Evolutionary conservation across 2,329 filamentous ascomycete genomes (phyloP).

Genomic region (Alternaria postmessia): DNA sequence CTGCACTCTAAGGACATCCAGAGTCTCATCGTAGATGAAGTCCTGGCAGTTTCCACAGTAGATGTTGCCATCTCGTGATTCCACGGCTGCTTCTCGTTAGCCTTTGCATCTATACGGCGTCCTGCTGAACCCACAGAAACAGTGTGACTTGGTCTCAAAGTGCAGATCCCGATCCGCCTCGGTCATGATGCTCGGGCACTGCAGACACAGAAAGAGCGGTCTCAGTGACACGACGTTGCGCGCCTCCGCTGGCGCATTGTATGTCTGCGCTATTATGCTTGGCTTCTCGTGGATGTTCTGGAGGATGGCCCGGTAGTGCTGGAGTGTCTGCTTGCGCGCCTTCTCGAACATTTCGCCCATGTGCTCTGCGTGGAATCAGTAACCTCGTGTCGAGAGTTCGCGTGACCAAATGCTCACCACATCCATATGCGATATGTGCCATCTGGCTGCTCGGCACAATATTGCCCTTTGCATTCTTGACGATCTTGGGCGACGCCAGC

Average conservation of each 20-base stretch:
- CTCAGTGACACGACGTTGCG: slow-evolving; percentile 62
- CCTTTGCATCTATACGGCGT: not conserved
- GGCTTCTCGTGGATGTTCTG: slow-evolving; percentile 74
- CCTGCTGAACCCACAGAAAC: slow-evolving; percentile 68
- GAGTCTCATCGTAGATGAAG: slow-evolving; percentile 81
- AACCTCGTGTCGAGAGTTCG: not conserved
- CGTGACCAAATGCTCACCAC: slow-evolving; percentile 42
- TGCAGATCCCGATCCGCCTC: slow-evolving; percentile 73
- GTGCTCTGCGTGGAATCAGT: slow-evolving; percentile 66
- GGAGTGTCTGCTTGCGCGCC: slow-evolving; percentile 72
- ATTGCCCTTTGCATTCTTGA: slow-evolving; percentile 54
- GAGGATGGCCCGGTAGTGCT: slow-evolving; percentile 76
- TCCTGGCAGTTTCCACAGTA: slow-evolving; percentile 86
- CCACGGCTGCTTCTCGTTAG: slow-evolving; percentile 68
- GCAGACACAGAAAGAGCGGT: slow-evolving; percentile 67
- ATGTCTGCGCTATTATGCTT: slow-evolving; percentile 71
- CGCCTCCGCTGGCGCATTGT: slow-evolving; percentile 61
- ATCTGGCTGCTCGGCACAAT: slow-evolving; percentile 51
- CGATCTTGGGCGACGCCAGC: slow-evolving; percentile 55
- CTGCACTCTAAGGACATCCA: slow-evolving; percentile 76
- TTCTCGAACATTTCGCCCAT: slow-evolving; percentile 73
- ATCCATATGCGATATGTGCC: slow-evolving; percentile 54
- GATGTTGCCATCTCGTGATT: slow-evolving; percentile 76
- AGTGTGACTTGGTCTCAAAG: slow-evolving; percentile 72
- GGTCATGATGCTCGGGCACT: slow-evolving; percentile 72